Conservation (phyloP, 495 filamentous ascomycete species). For the Aspergillus incahuasiensis region DNA sequence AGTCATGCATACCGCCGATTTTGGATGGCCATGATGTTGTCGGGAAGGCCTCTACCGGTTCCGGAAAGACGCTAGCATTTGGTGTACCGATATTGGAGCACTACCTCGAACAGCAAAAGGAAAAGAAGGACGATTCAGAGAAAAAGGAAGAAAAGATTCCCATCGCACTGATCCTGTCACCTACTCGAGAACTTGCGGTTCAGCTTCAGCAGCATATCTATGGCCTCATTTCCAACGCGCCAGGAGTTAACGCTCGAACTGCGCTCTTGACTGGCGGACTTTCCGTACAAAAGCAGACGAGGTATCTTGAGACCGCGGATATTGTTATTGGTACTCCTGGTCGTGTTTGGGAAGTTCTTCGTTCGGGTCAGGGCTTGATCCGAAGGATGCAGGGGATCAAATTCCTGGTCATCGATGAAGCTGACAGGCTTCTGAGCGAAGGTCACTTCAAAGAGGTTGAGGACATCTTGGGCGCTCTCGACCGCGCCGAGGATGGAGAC, state of each 20-base stretch:
- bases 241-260: conserved; percentile 58
- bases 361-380: conserved; percentile 55
- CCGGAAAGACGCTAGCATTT: conserved; percentile 97
- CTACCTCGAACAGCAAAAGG: conserved; percentile 33
- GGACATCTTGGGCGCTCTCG: conserved; percentile 74
- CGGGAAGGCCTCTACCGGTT: conserved; percentile 93
- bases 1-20: conserved; percentile 71
- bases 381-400: conserved; percentile 62
- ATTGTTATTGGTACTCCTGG: conserved; percentile 91
- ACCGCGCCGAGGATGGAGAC: conserved; percentile 45
- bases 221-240: conserved; percentile 56
- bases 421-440: conserved; percentile 85
- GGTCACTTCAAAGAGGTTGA: conserved; percentile 93
- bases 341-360: conserved; percentile 89
- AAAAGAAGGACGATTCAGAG: conserved; percentile 15
- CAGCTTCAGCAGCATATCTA: conserved; percentile 80
- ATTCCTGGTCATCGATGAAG: conserved; percentile 91
- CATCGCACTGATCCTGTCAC: conserved; percentile 84
- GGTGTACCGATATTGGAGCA: conserved; percentile 53
- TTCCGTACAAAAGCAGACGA: conserved; percentile 86
- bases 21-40: conserved; percentile 84
- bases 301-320: conserved; percentile 69
- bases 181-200: conserved; percentile 89
- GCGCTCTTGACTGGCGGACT: conserved; percentile 86
- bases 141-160: conserved; percentile 41